Base-by-base conservation (phyloP, 495 filamentous ascomycete genomes). In the Margaritispora aquatica region DNA sequence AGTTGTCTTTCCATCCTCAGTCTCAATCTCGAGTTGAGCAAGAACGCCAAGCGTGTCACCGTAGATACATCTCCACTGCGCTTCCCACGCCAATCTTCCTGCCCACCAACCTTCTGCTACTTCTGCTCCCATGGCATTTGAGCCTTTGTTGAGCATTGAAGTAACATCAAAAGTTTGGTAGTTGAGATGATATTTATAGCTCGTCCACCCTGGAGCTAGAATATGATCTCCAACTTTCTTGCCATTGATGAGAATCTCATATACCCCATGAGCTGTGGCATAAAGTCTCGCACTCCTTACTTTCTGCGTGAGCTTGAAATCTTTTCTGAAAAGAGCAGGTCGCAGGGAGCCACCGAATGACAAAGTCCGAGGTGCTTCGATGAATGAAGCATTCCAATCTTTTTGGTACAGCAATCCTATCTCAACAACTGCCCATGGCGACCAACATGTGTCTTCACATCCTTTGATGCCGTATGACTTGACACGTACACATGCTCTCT, bases 81-180 rank as follows among this genome's bases (percentile, higher is more conserved):
- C 49, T 41, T 27, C 29, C 27, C 34, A 66, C 4, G 53, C 57
- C 11, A 83, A 63, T n/a, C 77, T 70, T 13, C 75, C 76, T 2
- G 74, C 63, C 66, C 72, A 83, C 81, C 81, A 84, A 0, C 80
- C 81, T 51, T 84, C 81, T 0, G 71, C 78, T 19, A 82, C 75
- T 26, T 76, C 73, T 5, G 77, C 76, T 0, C 74, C 76, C 52
- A 84, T 70, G 0, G 64, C 70, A 63, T 82, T 81, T 1, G 61
- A 55, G 2, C 74, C 73, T 1, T 66, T 34, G 1, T 38, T 51
- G 4, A 65, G 26, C 2, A 80, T 59, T 0, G 74, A 57, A 0
- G 68, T 61, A 5, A 84, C 76, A 61, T 84, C 78, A 51, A 76
- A 80, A 0, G 75, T 73, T 57, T 81, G 73, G 61, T 83, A 84